Percentiles rank a stretch among this genome's conserved stretches.
phyloP scores from a whole-genome alignment of 2,329 filamentous ascomycete species.

The Penicillium sp. region DNA sequence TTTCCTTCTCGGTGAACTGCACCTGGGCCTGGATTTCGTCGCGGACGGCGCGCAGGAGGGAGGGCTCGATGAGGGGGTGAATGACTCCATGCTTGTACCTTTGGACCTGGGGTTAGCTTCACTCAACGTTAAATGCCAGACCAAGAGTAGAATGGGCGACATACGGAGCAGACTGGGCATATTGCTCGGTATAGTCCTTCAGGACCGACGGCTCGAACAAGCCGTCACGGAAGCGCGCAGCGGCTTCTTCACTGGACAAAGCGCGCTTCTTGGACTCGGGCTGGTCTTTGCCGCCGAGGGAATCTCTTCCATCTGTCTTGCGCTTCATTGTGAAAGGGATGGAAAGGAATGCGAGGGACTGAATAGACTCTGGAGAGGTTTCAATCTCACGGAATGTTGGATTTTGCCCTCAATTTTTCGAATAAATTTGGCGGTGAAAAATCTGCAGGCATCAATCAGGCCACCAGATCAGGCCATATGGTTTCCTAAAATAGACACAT shows the following conservation, averaged over 20 bases:
- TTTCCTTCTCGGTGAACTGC: conserved; percentile 95
- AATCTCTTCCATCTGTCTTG: conserved; percentile 30
- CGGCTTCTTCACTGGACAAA: conserved; percentile 32
- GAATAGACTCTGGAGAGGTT: too few relatives aligned
- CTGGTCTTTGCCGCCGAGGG: conserved; percentile 24
- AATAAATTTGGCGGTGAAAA: too few relatives aligned
- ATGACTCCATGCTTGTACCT: too few relatives aligned
- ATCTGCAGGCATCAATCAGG: too few relatives aligned
- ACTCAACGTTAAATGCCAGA: too few relatives aligned
- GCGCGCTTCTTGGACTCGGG: conserved; percentile 34
- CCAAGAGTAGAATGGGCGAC: too few relatives aligned
- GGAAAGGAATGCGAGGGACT: not conserved
- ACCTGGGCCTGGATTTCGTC: conserved; percentile 82
- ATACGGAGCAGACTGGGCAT: conserved; percentile 38
- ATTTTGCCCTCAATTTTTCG: too few relatives aligned
- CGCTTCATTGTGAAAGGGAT: conserved; percentile 36
- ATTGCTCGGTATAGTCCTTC: conserved; percentile 37
- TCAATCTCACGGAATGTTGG: too few relatives aligned
- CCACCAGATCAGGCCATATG: too few relatives aligned
- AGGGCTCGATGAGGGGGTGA: conserved; percentile 65
- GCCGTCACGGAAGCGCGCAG: conserved; percentile 37
- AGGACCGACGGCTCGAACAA: conserved; percentile 36
- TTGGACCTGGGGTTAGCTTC: conserved; percentile 82
- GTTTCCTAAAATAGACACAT: too few relatives aligned
- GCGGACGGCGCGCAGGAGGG: conserved; percentile 75